These are phyloP conservation scores for Podospora conica DNA, from an alignment of 495 filamentous ascomycete genomes.

Conservation along the genomic window DNA sequence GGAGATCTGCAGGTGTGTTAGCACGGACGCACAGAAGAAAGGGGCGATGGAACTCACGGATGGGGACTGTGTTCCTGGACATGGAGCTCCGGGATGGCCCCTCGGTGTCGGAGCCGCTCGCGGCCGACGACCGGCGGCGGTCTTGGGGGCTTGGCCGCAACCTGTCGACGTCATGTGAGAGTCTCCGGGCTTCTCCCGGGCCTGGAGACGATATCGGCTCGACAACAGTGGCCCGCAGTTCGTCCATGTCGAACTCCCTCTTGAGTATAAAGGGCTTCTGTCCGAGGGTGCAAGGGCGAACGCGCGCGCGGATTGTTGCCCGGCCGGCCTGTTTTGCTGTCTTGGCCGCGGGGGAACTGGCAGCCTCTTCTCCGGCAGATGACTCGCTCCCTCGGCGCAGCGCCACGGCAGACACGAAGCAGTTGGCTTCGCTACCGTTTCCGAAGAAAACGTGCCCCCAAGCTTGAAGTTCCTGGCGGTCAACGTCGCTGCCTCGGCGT, in stretches of 20 bases:
- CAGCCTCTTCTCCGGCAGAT: conserved; percentile 11
- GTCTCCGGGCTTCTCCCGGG: conserved; percentile 1
- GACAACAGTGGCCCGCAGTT: conserved; percentile 34
- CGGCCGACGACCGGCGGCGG: conserved; percentile 10
- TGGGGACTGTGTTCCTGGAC: conserved; percentile 34
- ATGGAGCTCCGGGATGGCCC: conserved; percentile 8
- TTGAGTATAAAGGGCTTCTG: conserved; percentile 43
- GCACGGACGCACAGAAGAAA: not conserved
- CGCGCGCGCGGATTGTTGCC: conserved; percentile 42
- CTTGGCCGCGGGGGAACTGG: not conserved
- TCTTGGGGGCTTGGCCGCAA: not conserved
- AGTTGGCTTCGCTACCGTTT: conserved; percentile 29
- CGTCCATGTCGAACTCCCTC: conserved; percentile 40
- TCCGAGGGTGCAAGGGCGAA: conserved; percentile 36
- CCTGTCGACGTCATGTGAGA: conserved; percentile 5
- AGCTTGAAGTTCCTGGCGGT: conserved; percentile 25
- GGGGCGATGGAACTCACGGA: conserved; percentile 37
- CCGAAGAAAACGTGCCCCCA: conserved; percentile 34
- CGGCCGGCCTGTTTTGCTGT: conserved; percentile 14
- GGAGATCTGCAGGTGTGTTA: conserved; percentile 34
- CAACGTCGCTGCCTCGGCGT: conserved; percentile 15
- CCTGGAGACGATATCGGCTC: conserved; percentile 19
- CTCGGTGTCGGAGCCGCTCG: conserved; percentile 5
- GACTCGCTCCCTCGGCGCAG: conserved; percentile 28
- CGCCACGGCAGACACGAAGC: conserved; percentile 37